These are phyloP conservation scores for Teunomyces gatunensis DNA, from an alignment of 805 yeast species.

Conservation along the genomic window DNA sequence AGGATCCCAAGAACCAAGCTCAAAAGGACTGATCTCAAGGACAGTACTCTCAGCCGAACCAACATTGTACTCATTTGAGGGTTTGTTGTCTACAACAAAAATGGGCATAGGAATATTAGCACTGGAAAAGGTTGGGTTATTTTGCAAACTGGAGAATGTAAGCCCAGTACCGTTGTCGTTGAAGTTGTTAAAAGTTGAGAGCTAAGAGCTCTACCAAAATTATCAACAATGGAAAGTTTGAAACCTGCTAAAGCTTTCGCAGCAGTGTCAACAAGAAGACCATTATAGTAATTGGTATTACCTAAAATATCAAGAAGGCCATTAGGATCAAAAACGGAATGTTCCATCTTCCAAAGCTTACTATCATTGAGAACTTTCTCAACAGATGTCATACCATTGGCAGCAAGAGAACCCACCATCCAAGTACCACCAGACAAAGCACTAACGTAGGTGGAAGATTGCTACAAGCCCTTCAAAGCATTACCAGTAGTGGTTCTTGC, in stretches of 20 bases:
- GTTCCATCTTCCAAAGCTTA: constrained; percentile 17
- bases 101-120: constrained; percentile 41
- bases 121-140: constrained; percentile 21
- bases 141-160: constrained; percentile 12
- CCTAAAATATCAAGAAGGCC: constrained; percentile 6
- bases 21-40: constrained; percentile 38
- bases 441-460: constrained; percentile 35
- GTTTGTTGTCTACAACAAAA: constrained; percentile 37
- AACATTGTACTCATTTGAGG: constrained; percentile 26
- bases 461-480: constrained; percentile 22
- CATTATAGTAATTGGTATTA: constrained; percentile 38
- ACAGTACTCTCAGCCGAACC: constrained; percentile 37
- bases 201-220: constrained; percentile 40
- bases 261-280: constrained; percentile 20
- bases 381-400: constrained; percentile 17
- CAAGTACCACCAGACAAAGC: constrained; percentile 45
- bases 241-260: constrained; percentile 35
- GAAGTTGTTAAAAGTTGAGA: constrained; percentile 24
- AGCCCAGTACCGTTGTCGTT: constrained; percentile 26
- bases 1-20: constrained; percentile 86
- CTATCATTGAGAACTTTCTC: constrained; percentile 14
- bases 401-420: constrained; percentile 29
- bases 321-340: constrained; percentile 14
- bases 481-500: constrained; percentile 57
- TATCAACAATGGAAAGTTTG: constrained; percentile 34